Evolutionary conservation across 805 yeast species (phyloP).

Genomic region (Candida peoriensis): DNA sequence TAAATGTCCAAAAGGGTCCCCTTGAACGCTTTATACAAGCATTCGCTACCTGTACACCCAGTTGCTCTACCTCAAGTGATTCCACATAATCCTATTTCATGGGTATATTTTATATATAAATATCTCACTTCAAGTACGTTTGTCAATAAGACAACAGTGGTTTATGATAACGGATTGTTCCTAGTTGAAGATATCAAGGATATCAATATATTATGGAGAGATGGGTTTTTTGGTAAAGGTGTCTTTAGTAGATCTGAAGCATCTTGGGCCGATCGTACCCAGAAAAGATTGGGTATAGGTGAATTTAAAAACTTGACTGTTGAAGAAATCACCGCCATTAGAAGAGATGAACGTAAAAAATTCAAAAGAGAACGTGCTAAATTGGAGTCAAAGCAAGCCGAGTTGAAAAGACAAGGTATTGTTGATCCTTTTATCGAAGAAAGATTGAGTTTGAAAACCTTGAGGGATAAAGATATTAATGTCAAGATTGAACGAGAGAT

Average conservation of each 20-base stretch:
- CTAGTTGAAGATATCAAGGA: conserved; percentile 37
- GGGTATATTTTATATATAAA: conserved; percentile 41
- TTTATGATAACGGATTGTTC: conserved; percentile 30
- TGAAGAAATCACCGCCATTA: conserved; percentile 71
- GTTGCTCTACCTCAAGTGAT: conserved; percentile 45
- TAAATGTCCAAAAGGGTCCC: conserved; percentile 30
- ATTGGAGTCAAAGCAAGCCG: conserved; percentile 46
- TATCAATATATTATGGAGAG: conserved; percentile 64
- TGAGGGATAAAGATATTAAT: conserved; percentile 27
- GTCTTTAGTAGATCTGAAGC: conserved; percentile 87
- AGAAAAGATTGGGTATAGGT: conserved; percentile 46
- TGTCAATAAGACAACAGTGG: conserved; percentile 18
- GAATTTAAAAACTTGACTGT: conserved; percentile 35
- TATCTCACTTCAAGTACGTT: conserved; percentile 22
- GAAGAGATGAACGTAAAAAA: conserved; percentile 66
- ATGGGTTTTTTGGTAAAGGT: conserved; percentile 95
- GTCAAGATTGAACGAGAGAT: conserved; percentile 19
- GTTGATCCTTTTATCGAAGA: conserved; percentile 31
- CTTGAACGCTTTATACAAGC: conserved; percentile 30
- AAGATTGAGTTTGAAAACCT: conserved; percentile 25
- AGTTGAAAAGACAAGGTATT: conserved; percentile 32
- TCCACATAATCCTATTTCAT: conserved; percentile 67
- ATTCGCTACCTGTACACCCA: conserved; percentile 57
- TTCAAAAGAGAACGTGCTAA: conserved; percentile 67
- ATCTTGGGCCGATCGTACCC: conserved; percentile 73